Evolutionary conservation across 352 stramenopile genomes (phyloP).

Genomic region (Aphanomyces cochlioides): DNA sequence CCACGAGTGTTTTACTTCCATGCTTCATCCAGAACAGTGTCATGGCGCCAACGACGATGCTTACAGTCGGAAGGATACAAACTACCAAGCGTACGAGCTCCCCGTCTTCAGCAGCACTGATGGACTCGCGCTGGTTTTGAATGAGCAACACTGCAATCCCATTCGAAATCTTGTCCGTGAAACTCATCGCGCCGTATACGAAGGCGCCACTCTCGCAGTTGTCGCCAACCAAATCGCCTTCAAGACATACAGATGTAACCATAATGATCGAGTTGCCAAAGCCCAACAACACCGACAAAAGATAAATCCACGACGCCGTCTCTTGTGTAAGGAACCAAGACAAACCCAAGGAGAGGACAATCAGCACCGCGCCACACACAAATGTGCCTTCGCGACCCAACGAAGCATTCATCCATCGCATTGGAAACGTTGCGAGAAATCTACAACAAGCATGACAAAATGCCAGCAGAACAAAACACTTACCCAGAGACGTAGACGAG

Average conservation of each 20-base stretch:
- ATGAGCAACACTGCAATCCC: conserved; percentile 76
- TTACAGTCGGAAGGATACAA: conserved; percentile 61
- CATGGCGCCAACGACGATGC: conserved; percentile 50
- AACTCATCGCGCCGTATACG: conserved; percentile 84
- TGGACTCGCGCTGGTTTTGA: conserved; percentile 73
- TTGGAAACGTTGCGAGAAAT: conserved; percentile 72
- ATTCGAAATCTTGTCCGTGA: conserved; percentile 86
- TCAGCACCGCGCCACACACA: conserved; percentile 48
- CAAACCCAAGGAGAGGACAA: conserved; percentile 47
- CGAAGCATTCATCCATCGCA: conserved; percentile 70
- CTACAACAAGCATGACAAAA: conserved; percentile 3
- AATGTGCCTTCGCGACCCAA: conserved; percentile 70
- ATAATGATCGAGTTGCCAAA: conserved; percentile 87
- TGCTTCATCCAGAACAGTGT: conserved; percentile 77
- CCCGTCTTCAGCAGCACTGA: conserved; percentile 49
- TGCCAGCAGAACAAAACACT: neutral
- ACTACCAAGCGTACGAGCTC: conserved; percentile 74
- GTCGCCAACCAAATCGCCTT: conserved; percentile 76
- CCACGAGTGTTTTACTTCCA: conserved; percentile 36
- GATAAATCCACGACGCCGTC: conserved; percentile 67
- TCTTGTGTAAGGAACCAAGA: conserved; percentile 58
- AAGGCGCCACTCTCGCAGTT: conserved; percentile 81
- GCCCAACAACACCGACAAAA: conserved; percentile 61
- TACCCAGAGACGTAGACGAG: conserved; percentile 74
- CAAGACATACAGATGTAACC: conserved; percentile 79